Evolutionary conservation across 2,329 filamentous ascomycete genomes (phyloP).

Genomic region (Nemania sp.): DNA sequence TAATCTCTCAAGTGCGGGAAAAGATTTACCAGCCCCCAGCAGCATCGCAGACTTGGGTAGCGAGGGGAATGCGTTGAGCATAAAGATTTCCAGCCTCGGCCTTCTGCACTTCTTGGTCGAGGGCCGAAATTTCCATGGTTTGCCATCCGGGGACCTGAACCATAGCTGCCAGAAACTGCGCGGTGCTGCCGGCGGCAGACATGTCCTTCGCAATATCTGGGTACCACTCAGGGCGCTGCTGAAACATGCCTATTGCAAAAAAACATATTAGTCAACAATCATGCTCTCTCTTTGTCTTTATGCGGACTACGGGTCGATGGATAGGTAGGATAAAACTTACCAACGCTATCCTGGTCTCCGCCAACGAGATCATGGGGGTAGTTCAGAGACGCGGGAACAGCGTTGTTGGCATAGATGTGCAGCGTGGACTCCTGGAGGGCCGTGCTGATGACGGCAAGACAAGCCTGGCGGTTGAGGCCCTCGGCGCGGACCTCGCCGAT

Average conservation of each 20-base stretch:
- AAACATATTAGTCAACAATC: slow-evolving; percentile 13
- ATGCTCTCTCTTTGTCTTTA: slow-evolving; percentile 14
- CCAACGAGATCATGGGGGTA: slow-evolving; percentile 17
- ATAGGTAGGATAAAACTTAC: slow-evolving; percentile 14
- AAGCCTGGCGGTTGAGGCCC: slow-evolving; percentile 17
- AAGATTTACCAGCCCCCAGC: slow-evolving; percentile 13
- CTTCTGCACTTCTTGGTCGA: slow-evolving; percentile 13
- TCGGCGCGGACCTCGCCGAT: slow-evolving; percentile 13
- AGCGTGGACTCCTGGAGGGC: slow-evolving; percentile 16
- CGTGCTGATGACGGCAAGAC: slow-evolving; percentile 17
- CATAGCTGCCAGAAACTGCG: slow-evolving; percentile 11
- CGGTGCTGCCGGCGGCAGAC: slow-evolving; percentile 13
- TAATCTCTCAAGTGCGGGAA: slow-evolving; percentile 9
- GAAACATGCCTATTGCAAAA: slow-evolving; percentile 12
- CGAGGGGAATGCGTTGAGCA: slow-evolving; percentile 14
- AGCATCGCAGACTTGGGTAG: slow-evolving; percentile 14
- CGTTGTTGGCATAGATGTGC: slow-evolving; percentile 19
- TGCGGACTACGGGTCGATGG: slow-evolving; percentile 10
- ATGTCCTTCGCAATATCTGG: slow-evolving; percentile 14
- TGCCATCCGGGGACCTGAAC: slow-evolving; percentile 12
- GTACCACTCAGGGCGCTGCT: slow-evolving; percentile 14
- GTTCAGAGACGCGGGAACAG: slow-evolving; percentile 16
- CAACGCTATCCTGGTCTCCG: slow-evolving; percentile 16
- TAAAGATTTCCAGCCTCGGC: slow-evolving; percentile 16
- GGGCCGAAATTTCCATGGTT: slow-evolving; percentile 14